Percentiles rank a stretch among this genome's conserved stretches.
Conservation (phyloP, 768 basidiomycete species). For the Suillus decipiens region DNA sequence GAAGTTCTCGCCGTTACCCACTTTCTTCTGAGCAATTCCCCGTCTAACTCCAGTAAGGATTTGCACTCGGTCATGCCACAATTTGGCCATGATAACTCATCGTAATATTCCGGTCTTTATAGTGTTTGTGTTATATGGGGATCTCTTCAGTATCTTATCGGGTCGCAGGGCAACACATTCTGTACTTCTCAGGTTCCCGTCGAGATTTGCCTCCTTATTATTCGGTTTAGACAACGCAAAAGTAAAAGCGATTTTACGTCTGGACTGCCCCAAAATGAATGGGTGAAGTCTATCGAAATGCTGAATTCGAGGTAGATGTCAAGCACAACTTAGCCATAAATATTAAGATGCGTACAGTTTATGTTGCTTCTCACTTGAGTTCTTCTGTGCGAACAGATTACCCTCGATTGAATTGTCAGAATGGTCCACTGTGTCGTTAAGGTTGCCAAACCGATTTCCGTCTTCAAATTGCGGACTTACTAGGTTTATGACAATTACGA, state of each 20-base stretch:
- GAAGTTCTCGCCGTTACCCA: neutral
- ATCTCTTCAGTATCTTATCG: neutral
- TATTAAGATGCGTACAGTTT: conserved; percentile 12
- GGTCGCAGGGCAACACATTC: neutral
- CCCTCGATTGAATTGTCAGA: conserved; percentile 34
- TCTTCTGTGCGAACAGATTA: conserved; percentile 15
- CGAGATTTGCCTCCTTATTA: neutral
- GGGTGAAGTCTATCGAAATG: conserved; percentile 20
- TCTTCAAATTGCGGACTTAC: too few species aligned
- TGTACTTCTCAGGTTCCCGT: neutral
- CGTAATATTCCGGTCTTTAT: neutral
- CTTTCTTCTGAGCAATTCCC: neutral
- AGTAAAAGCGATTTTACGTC: neutral
- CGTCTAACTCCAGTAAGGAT: neutral
- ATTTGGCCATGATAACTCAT: neutral
- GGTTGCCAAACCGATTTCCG: neutral
- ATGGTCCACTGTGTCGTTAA: conserved; percentile 17
- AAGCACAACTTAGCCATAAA: neutral
- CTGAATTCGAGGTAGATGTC: conserved; percentile 13
- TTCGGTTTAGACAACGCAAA: neutral
- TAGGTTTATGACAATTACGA: too few species aligned
- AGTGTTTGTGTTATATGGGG: neutral
- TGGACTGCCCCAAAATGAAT: conserved; percentile 17
- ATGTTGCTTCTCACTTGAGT: conserved; percentile 11
- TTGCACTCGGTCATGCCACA: neutral